These are phyloP conservation scores for Fusarium nurragi DNA, from an alignment of 2,329 filamentous ascomycete species.

Conservation along the genomic window DNA sequence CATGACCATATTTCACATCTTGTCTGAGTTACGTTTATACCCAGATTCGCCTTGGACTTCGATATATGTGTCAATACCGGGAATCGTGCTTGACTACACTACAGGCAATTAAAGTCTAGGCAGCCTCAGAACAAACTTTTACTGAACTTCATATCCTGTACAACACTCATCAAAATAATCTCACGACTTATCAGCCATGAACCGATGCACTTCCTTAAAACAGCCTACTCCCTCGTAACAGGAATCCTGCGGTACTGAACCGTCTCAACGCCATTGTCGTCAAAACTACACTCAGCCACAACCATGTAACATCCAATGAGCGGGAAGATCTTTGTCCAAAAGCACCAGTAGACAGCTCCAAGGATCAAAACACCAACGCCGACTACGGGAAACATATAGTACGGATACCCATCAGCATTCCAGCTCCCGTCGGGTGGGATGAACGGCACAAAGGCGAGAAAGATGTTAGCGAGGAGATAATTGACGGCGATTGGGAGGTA, in stretches of 20 bases:
- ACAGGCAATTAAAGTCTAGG: too few relatives aligned
- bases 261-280: slow-evolving; percentile 53
- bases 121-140: too few relatives aligned
- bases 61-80: too few relatives aligned
- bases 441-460: slow-evolving; percentile 64
- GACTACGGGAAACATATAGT: slow-evolving; percentile 66
- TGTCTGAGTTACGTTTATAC: too few relatives aligned
- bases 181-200: too few relatives aligned
- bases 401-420: slow-evolving; percentile 61
- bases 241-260: slow-evolving; percentile 53
- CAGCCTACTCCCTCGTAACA: slow-evolving; percentile 29
- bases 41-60: too few relatives aligned
- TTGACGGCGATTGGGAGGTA: slow-evolving; percentile 58
- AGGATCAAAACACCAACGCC: slow-evolving; percentile 61
- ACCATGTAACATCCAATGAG: slow-evolving; percentile 60
- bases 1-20: too few relatives aligned
- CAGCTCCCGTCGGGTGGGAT: slow-evolving; percentile 61
- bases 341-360: slow-evolving; percentile 61
- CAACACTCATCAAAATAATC: too few relatives aligned
- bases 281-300: slow-evolving; percentile 54
- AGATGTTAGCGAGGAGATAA: slow-evolving; percentile 62
- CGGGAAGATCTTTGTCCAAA: slow-evolving; percentile 63
- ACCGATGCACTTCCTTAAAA: background rate
- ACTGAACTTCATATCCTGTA: too few relatives aligned
- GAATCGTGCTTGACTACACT: too few relatives aligned